Conservation (phyloP, 768 basidiomycete species). For the Trametes meyenii region DNA sequence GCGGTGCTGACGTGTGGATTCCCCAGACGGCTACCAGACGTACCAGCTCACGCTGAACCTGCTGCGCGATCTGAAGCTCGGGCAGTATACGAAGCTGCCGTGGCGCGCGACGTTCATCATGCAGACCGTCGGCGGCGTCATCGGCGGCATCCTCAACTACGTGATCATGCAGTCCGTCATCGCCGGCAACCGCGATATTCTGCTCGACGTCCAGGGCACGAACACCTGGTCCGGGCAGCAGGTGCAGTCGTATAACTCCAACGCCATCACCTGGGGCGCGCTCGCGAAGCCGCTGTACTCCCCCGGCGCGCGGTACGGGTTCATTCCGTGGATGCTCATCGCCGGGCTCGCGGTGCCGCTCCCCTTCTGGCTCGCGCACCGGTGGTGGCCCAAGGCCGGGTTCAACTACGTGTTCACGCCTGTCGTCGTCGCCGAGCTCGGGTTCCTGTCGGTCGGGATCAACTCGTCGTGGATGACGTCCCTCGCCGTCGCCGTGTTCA, state of each 20-base stretch:
- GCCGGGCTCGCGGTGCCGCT: constrained; percentile 54
- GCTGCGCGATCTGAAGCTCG: constrained; percentile 63
- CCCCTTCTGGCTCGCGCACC: constrained; percentile 54
- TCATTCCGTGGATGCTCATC: constrained; percentile 50
- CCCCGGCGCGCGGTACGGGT: constrained; percentile 48
- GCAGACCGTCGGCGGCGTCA: constrained; percentile 55
- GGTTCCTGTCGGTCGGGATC: constrained; percentile 55
- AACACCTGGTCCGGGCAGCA: constrained; percentile 56
- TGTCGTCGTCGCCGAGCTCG: constrained; percentile 48
- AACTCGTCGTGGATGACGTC: constrained; percentile 53
- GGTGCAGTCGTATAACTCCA: constrained; percentile 51
- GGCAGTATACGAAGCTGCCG: constrained; percentile 58
- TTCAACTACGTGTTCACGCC: constrained; percentile 53
- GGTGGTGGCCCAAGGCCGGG: constrained; percentile 45
- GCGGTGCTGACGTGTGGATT: not conserved
- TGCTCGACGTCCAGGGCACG: constrained; percentile 51
- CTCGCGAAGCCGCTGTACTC: constrained; percentile 51
- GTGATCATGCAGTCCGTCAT: constrained; percentile 41
- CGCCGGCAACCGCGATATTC: constrained; percentile 42
- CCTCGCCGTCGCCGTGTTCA: constrained; percentile 45
- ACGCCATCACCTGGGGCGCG: constrained; percentile 59
- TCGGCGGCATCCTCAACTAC: constrained; percentile 48
- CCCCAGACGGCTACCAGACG: constrained; percentile 44
- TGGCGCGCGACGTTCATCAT: constrained; percentile 64
- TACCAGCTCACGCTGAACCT: constrained; percentile 30